phyloP scores from a whole-genome alignment of 2,329 filamentous ascomycete species.

The Proliferodiscus dingleyae region DNA sequence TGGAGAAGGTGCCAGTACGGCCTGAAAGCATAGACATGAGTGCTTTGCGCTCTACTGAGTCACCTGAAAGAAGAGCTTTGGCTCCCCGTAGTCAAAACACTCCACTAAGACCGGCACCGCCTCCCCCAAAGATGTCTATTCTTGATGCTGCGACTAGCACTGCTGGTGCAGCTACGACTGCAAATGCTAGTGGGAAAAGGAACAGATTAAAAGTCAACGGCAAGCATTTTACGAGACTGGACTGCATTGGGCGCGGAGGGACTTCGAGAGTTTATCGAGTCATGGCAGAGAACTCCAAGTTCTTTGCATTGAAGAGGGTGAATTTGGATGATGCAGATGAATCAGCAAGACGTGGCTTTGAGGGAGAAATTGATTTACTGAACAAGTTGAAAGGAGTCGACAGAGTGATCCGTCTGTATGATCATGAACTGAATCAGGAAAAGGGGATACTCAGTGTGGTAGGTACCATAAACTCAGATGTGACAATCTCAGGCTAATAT shows the following conservation, averaged over 20 bases:
- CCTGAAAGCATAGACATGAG: slow-evolving; percentile 43
- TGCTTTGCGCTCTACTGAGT: slow-evolving; percentile 34
- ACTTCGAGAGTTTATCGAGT: slow-evolving; percentile 94
- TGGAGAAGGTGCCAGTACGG: slow-evolving; percentile 47
- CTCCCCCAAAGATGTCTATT: slow-evolving; percentile 94
- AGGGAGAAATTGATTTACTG: slow-evolving; percentile 91
- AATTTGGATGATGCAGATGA: slow-evolving; percentile 88
- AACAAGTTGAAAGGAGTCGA: slow-evolving; percentile 78
- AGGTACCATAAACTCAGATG: slow-evolving; percentile 35
- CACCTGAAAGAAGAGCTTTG: slow-evolving; percentile 53
- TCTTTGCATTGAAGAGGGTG: slow-evolving; percentile 90
- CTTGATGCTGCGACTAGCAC: slow-evolving; percentile 84
- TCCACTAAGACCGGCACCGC: slow-evolving; percentile 70
- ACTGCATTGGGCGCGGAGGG: slow-evolving; percentile 86
- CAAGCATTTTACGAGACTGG: slow-evolving; percentile 82
- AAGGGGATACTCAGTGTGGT: slow-evolving; percentile 84
- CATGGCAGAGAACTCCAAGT: slow-evolving; percentile 93
- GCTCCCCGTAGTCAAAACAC: slow-evolving; percentile 58
- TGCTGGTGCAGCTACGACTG: slow-evolving; percentile 72
- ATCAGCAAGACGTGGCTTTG: slow-evolving; percentile 75
- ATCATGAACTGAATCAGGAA: slow-evolving; percentile 90
- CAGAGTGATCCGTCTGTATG: slow-evolving; percentile 82
- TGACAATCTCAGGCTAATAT: slow-evolving; percentile 21
- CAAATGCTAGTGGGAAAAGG: slow-evolving; percentile 64
- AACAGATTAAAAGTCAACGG: slow-evolving; percentile 86